Conservation (phyloP, 305 asterid species). For the Fraxinus albicans region DNA sequence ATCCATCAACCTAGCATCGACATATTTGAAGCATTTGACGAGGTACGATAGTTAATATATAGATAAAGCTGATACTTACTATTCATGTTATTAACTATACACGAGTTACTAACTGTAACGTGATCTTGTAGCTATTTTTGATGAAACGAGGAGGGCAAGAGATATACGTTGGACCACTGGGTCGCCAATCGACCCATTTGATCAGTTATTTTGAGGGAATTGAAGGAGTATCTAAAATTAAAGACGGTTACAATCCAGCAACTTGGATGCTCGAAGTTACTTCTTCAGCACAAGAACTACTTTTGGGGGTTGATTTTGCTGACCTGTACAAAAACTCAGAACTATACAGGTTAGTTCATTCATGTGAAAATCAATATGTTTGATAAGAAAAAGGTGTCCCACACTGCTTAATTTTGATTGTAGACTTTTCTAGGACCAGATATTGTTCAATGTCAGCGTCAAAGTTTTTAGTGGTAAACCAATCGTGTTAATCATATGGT, state of each 20-base stretch:
- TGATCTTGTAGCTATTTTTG: slow-evolving; percentile 46
- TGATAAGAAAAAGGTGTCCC: neutral
- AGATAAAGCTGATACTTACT: neutral
- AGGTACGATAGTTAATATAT: slow-evolving; percentile 16
- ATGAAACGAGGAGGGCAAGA: slow-evolving; percentile 77
- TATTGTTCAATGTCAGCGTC: neutral
- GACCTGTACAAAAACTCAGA: slow-evolving; percentile 55
- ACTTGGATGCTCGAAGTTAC: slow-evolving; percentile 73
- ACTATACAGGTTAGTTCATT: slow-evolving; percentile 36
- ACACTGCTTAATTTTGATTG: neutral
- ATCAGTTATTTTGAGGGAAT: slow-evolving; percentile 56
- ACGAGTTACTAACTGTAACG: neutral
- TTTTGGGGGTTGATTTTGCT: slow-evolving; percentile 47
- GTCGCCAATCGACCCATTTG: slow-evolving; percentile 47
- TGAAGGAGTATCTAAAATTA: slow-evolving; percentile 50
- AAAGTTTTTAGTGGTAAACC: neutral
- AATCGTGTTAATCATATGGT: neutral
- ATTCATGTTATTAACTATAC: neutral
- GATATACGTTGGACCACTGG: slow-evolving; percentile 67
- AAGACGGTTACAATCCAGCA: slow-evolving; percentile 65
- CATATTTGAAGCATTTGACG: slow-evolving; percentile 42
- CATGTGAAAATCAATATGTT: neutral
- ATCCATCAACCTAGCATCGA: slow-evolving; percentile 43
- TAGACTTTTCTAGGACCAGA: neutral
- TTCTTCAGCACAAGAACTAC: slow-evolving; percentile 51